Base-by-base conservation (phyloP, 805 yeast species). In the Ogataea polymorpha region DNA sequence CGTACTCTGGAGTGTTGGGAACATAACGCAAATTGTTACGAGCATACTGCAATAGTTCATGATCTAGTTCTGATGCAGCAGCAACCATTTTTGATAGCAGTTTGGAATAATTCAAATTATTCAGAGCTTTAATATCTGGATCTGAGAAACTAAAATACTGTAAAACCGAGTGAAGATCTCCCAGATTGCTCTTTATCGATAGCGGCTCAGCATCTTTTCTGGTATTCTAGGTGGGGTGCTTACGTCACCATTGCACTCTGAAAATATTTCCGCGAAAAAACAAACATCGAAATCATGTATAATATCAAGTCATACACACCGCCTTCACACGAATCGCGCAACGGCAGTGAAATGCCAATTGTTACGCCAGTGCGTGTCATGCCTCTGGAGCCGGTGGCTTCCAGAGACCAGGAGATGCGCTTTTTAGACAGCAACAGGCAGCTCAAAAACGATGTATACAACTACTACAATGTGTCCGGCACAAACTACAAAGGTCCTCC, bases 401-500 rank as follows among this genome's bases (percentile, higher is more conserved):
- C 64, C 0, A 50, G 58, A n/a, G 61, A 58, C 20, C 70, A 65
- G 46, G 68, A 65, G 35, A 42, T 58, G 11, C 49, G 42, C 20
- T 65, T 58, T 39, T 49, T 61, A 25, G 63, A 58, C 31, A 55
- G 53, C 35, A 57, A 59, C 28, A 57, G 56, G 24, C 53, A 53
- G 25, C 40, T 60, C 16, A 59, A 54, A 32, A 61, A 59, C 38
- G 65, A 61, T 26, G 59, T 51, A 20, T 56, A 53, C 42, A 54
- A 49, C 15, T 61, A 62, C 40, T 46, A 51, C 26, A 60, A 56
- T 18, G 54, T 64, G 13, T 61, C 64, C 2, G 70, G 70, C 2
- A 53, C 58, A 3, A 62, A 63, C 38, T 56, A 51, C 41, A 70
- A 71, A 46, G 95, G 95, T 12, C 74, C 78, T 4, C 79, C 80